Conservation (phyloP, 495 filamentous ascomycete species). For the Friedmanniomyces simplex region DNA sequence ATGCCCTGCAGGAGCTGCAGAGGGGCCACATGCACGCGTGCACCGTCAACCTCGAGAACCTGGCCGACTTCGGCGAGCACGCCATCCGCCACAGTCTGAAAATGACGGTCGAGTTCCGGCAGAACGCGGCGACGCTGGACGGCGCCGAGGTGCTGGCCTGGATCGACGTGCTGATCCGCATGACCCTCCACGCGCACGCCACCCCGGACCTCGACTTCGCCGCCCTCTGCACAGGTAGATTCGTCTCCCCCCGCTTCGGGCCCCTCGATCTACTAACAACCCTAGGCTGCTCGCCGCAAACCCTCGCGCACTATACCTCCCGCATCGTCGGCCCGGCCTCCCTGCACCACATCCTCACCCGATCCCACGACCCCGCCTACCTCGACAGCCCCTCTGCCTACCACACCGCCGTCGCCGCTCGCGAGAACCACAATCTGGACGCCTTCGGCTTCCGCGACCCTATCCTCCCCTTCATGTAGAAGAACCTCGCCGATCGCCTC, state of each 20-base stretch:
- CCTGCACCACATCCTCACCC: too few relatives aligned
- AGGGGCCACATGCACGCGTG: background rate
- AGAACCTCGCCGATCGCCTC: background rate
- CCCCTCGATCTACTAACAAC: background rate
- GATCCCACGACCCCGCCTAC: too few relatives aligned
- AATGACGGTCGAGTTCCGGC: slow-evolving; percentile 1
- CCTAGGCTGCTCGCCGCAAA: background rate
- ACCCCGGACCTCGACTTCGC: background rate
- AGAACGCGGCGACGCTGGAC: background rate
- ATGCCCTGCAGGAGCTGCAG: background rate
- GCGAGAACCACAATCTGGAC: background rate
- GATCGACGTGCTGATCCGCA: background rate
- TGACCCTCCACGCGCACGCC: background rate
- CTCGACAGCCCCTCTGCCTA: background rate
- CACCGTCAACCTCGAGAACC: slow-evolving; percentile 6
- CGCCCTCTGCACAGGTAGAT: background rate
- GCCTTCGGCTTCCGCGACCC: background rate
- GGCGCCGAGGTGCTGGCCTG: background rate
- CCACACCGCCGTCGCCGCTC: background rate
- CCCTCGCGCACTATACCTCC: background rate
- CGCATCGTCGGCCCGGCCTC: background rate
- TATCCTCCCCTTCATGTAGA: background rate
- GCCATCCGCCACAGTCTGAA: too few relatives aligned
- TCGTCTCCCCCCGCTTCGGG: background rate
- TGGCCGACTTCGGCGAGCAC: background rate